Conservation (phyloP, 116 monocot genomes). For the Trichopus zeylanicus region DNA sequence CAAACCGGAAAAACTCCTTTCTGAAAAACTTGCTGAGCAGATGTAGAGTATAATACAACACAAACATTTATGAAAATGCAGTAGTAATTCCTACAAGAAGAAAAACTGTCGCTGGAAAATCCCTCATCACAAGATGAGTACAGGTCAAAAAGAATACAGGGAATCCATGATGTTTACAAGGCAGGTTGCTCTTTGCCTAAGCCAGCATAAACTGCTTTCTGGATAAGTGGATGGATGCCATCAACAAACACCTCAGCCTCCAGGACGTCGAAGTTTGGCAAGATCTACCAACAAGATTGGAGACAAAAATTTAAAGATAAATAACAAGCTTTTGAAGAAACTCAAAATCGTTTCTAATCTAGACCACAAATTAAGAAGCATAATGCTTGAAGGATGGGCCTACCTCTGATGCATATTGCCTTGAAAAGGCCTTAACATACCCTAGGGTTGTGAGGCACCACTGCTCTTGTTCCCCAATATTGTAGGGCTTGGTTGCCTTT, state of each 20-base stretch:
- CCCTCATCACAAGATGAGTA: background rate
- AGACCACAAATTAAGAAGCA: no score
- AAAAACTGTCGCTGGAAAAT: no score
- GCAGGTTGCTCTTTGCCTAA: slow-evolving; percentile 23
- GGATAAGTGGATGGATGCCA: slow-evolving; percentile 49
- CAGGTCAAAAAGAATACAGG: background rate
- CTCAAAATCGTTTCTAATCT: no score
- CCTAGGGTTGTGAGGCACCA: slow-evolving; percentile 84
- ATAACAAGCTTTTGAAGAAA: no score
- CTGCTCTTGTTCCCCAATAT: slow-evolving; percentile 68
- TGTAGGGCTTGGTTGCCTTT: slow-evolving; percentile 24
- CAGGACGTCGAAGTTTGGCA: slow-evolving; percentile 66
- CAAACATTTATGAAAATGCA: no score
- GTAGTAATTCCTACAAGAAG: no score
- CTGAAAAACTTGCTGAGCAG: no score
- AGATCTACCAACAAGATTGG: slow-evolving; percentile 45
- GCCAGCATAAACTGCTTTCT: slow-evolving; percentile 58
- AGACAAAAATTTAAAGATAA: no score
- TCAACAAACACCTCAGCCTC: slow-evolving; percentile 54
- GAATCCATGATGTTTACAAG: background rate
- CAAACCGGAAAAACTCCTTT: no score
- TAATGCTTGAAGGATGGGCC: background rate
- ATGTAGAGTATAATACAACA: no score
- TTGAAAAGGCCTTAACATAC: slow-evolving; percentile 81
- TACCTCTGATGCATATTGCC: slow-evolving; percentile 92